phyloP scores from a whole-genome alignment of 2,329 filamentous ascomycete species.

The Diaporthe sp. region DNA sequence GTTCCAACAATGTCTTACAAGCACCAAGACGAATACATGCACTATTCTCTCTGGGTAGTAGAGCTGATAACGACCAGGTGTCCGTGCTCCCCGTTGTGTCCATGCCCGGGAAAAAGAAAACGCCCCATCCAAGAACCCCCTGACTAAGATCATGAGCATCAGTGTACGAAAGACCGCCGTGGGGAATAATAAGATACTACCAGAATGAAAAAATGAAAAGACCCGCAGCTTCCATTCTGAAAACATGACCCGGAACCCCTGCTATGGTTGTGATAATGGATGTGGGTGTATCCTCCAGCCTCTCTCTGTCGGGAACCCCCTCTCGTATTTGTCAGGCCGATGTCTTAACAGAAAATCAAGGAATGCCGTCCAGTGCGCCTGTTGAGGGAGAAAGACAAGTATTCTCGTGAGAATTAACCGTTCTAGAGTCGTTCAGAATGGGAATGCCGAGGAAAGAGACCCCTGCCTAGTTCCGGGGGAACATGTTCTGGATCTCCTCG shows the following conservation, averaged over 20 bases:
- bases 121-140: conserved; percentile 34
- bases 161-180: conserved; percentile 28
- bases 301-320: conserved; percentile 14
- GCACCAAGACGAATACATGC: neutral
- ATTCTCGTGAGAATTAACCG: conserved; percentile 40
- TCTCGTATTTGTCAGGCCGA: conserved; percentile 22
- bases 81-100: conserved; percentile 19
- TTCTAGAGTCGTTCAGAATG: conserved; percentile 29
- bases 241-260: conserved; percentile 33
- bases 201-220: conserved; percentile 19
- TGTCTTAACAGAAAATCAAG: conserved; percentile 3
- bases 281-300: conserved; percentile 28
- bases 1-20: conserved; percentile 25
- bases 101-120: conserved; percentile 29
- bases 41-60: neutral
- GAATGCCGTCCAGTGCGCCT: conserved; percentile 34
- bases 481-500: conserved; percentile 79
- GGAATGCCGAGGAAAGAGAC: neutral
- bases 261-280: conserved; percentile 26
- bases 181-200: conserved; percentile 36
- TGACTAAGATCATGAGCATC: conserved; percentile 18
- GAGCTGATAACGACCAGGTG: conserved; percentile 29
- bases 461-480: conserved; percentile 64
- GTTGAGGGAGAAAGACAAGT: conserved; percentile 9
- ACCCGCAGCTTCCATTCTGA: conserved; percentile 36